A percentile compares a stretch with the other conserved stretches of the same genome.
Conservation (phyloP, 148 eudicot genomes). For the Rhododendron ovatum region DNA sequence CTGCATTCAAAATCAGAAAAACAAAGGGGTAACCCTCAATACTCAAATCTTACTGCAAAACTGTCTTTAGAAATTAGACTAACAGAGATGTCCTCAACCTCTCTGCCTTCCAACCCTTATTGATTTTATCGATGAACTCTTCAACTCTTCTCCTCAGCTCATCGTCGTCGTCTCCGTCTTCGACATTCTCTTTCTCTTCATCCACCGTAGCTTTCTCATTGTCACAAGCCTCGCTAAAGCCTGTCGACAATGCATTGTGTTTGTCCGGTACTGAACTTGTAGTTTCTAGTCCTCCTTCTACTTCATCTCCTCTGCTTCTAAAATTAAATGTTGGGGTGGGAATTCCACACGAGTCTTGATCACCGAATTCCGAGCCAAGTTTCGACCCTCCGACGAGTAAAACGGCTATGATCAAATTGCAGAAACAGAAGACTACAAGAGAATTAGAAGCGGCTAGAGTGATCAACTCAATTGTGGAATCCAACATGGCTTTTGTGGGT, state of each 20-base stretch:
- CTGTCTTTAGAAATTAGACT: not conserved
- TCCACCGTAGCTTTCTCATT: not conserved
- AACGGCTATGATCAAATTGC: constrained; percentile 54
- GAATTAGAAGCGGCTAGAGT: constrained; percentile 45
- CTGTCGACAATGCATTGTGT: not conserved
- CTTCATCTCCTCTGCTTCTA: not conserved
- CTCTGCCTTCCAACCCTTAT: constrained; percentile 60
- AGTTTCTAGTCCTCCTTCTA: not conserved
- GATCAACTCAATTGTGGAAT: constrained; percentile 40
- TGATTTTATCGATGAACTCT: constrained; percentile 63
- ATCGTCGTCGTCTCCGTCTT: constrained; percentile 13
- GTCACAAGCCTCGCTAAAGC: not conserved
- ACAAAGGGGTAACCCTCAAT: not conserved
- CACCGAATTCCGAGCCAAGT: not conserved
- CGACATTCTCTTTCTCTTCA: not conserved
- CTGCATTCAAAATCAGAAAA: not conserved
- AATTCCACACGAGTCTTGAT: not conserved
- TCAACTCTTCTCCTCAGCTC: constrained; percentile 55
- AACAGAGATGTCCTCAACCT: constrained; percentile 22
- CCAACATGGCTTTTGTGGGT: constrained; percentile 26
- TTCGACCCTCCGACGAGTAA: constrained; percentile 37
- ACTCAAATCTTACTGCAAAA: not conserved
- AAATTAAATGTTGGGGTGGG: not conserved
- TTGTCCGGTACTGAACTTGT: not conserved
- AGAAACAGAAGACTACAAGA: constrained; percentile 51